Percentiles rank a stretch among this genome's conserved stretches.
phyloP scores from a whole-genome alignment of 2,329 filamentous ascomycete genomes.

The Monilinia laxa region DNA sequence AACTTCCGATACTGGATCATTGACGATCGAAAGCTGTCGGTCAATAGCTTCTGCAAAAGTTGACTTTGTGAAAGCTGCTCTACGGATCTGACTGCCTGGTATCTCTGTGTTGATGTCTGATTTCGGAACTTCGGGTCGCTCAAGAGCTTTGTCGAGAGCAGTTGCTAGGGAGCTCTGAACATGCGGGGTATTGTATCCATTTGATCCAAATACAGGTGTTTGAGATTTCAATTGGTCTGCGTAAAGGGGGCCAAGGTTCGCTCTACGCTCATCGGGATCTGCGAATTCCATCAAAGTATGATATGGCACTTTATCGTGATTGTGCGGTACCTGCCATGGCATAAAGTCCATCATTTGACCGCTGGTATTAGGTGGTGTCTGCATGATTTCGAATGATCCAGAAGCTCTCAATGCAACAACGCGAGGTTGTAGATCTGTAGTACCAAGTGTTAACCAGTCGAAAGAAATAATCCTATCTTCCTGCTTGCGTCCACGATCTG shows the following conservation, averaged over 20 bases:
- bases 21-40: neutral
- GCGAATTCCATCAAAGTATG: conserved; percentile 56
- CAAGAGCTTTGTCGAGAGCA: conserved; percentile 34
- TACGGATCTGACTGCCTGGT: conserved; percentile 9
- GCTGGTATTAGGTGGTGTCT: conserved; percentile 58
- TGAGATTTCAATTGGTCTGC: conserved; percentile 54
- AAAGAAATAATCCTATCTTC: conserved; percentile 64
- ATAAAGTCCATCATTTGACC: conserved; percentile 60
- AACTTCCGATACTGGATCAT: conserved; percentile 12
- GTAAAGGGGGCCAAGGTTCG: conserved; percentile 55
- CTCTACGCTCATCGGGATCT: conserved; percentile 52
- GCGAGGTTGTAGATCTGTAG: conserved; percentile 56
- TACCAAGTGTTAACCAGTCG: conserved; percentile 63
- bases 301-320: conserved; percentile 50
- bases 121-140: conserved; percentile 23
- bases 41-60: conserved; percentile 21
- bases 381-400: conserved; percentile 60
- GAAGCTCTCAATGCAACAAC: conserved; percentile 60
- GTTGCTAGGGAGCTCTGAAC: conserved; percentile 34
- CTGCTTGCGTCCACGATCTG: conserved; percentile 47
- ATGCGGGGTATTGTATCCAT: conserved; percentile 45
- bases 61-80: conserved; percentile 18
- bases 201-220: conserved; percentile 56
- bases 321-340: conserved; percentile 60
- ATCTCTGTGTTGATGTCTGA: conserved; percentile 21